phyloP scores from a whole-genome alignment of 108 stramenopile species.

The Skeletonema tropicum region DNA sequence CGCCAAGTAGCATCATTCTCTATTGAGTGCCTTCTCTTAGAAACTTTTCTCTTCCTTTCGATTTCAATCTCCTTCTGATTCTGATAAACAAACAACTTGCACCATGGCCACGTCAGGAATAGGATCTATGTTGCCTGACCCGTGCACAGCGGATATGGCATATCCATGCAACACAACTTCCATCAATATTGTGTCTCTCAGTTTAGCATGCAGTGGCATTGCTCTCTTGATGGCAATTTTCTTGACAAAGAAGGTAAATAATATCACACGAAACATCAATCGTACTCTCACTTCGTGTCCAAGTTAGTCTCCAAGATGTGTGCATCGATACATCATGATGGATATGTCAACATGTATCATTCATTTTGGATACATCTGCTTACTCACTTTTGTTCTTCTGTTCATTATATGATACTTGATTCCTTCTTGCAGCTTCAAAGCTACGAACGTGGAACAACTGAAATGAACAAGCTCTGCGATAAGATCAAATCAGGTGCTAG shows the following conservation, averaged over 20 bases:
- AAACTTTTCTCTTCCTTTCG: neutral
- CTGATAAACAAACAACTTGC: neutral
- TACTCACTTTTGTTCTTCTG: neutral
- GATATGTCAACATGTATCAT: constrained; percentile 3
- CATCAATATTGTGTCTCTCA: constrained; percentile 55
- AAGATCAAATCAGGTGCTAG: constrained; percentile 90
- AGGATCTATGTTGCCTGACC: neutral
- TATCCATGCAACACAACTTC: constrained; percentile 54
- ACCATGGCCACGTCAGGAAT: neutral
- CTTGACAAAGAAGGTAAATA: constrained; percentile 57
- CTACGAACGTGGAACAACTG: constrained; percentile 60
- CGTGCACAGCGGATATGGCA: neutral
- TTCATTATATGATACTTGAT: no score
- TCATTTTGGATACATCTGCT: neutral
- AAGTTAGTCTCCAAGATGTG: no score
- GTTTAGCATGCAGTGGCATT: constrained; percentile 51
- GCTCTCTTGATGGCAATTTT: constrained; percentile 58
- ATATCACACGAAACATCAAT: constrained; percentile 11
- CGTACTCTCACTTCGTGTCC: no score
- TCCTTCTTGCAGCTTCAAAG: constrained; percentile 44
- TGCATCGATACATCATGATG: no score
- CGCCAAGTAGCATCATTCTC: neutral
- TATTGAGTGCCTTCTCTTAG: neutral
- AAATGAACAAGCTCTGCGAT: constrained; percentile 76
- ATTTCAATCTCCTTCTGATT: neutral